Base-by-base conservation (phyloP, 2,329 filamentous ascomycete genomes). In the Alternaria sp. region DNA sequence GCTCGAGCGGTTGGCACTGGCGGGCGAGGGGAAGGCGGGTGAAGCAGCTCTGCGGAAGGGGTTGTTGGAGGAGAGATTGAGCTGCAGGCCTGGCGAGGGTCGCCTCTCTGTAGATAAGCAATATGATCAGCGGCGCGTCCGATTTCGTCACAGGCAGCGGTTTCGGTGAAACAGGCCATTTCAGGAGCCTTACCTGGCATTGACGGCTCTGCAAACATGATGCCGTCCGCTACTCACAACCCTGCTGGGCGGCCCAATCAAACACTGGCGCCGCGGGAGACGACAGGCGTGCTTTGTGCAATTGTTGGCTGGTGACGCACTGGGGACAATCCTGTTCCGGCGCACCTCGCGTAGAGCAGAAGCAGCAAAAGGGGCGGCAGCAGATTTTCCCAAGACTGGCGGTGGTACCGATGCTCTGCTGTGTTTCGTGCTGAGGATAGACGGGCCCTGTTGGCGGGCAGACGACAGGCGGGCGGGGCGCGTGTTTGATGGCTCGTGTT, bases 61-160 rank as follows among this genome's bases (percentile, higher is more conserved):
- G 76, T 94, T 94, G 85, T 93, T 93, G 78, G 89, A 89, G 73
- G 81, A 80, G 58, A 93, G 86, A 79, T 88, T 90, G 77, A 90
- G 81, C 55, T 86, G 82, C 75, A 90, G 82, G 68, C 83, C 84
- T 66, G 85, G 78, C 69, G 86, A 85, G 66, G 81, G 83, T 69
- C 79, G 78, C 56, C 79, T 78, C 59, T 81, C 80, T 80, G 73
- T 60, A 66, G 66, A 70, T 72, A 75, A 73, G 64, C 38, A 68
- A 61, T 56, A 48, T 60, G 66, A 72, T 74, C 71, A 75, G 73
- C 61, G 41, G 54, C 51, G 57, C 32, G 55, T 65, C 59, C 59
- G 58, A 59, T 72, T 72, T 74, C 68, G 75, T 74, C 72, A 74
- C 72, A 52, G 67, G 64, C 61, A 65, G 41, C 66, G 52, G 44